Evolutionary conservation across 345 rosid genomes (phyloP), one percentile per base, ranked within the genome.

Genomic region (Excoecaria cochinchinensis): DNA sequence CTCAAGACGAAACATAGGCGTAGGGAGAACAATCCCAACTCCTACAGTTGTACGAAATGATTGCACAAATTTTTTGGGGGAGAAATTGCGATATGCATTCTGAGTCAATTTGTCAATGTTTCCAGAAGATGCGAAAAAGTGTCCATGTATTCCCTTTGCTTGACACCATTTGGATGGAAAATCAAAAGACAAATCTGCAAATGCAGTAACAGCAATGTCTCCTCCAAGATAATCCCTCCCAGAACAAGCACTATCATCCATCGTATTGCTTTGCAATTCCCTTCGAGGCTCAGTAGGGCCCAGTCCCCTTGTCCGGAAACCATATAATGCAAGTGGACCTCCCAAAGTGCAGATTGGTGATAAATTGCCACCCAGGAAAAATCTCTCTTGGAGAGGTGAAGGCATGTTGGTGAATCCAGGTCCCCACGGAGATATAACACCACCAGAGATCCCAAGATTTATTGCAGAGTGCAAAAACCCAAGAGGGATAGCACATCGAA

Each of bases 171-270:
- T 89, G 67, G 86, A 77, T 38, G 98, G 98, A 72, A 93, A 85
- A 83, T 95, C 96, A 83, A 95, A 91, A 60, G 99, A 95, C 76
- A 95, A 85, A 78, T 95, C 98, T 8, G 91, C 98, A 79, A 95
- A 93, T 61, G 93, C 89, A 84, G 93, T 86, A 44, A 86, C 83
- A 19, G 98, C 98, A 72, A 90, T 84, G 78, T 95, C 99, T 85
- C 99, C 99, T 78, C 99, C 99, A 67, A 91, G 79, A 77, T 84
- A 89, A 83, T 93, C 99, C 55, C 88, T 82, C 72, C 85, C 97
- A 68, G 86, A 52, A n/a, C 79, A 78, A 31, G 77, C 73, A 72
- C 69, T 78, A 51, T 86, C 93, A 61, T 81, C 74, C 68, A 60
- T 39, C 55, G 80, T 57, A 76, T 75, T 76, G 44, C 72, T 81